Percentiles rank a stretch among this genome's conserved stretches.
Evolutionary conservation across 306 rosid species (phyloP).

Genomic region (Cicer cuneatum): DNA sequence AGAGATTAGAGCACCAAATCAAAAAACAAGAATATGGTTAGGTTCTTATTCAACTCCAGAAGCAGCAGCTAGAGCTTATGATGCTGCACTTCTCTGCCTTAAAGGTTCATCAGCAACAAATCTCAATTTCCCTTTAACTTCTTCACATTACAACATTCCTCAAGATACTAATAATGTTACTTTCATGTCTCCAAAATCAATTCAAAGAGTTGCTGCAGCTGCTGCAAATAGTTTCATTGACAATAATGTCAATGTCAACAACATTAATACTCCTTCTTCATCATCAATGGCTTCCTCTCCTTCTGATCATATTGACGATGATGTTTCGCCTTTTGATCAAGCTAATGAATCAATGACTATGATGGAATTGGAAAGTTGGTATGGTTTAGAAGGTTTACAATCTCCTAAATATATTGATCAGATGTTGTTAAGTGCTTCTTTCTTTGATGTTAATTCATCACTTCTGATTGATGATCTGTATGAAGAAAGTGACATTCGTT

Average conservation of each 20-base stretch:
- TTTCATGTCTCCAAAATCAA: constrained; percentile 81
- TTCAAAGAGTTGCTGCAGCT: constrained; percentile 88
- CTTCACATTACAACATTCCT: constrained; percentile 47
- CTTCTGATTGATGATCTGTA: constrained; percentile 58
- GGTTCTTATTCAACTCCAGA: constrained; percentile 95
- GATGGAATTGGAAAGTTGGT: constrained; percentile 67
- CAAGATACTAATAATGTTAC: constrained; percentile 42
- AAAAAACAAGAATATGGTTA: constrained; percentile 94
- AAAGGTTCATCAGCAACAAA: constrained; percentile 80
- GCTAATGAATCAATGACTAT: constrained; percentile 48
- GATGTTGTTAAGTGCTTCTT: constrained; percentile 56
- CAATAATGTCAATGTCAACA: background rate
- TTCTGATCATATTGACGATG: constrained; percentile 58
- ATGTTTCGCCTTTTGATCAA: constrained; percentile 50
- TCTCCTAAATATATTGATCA: constrained; percentile 72
- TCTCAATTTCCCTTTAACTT: constrained; percentile 72
- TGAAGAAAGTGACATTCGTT: constrained; percentile 77
- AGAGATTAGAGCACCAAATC: constrained; percentile 96
- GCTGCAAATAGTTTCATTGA: constrained; percentile 65
- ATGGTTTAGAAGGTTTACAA: constrained; percentile 55
- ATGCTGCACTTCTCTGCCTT: constrained; percentile 94
- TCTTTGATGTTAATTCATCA: constrained; percentile 70
- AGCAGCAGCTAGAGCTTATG: constrained; percentile 98
- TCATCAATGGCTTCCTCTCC: constrained; percentile 57
- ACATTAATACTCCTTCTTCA: constrained; percentile 30